Percentiles rank a stretch among this genome's conserved stretches.
These are phyloP conservation scores for Sporothrix luriei DNA, from an alignment of 2,329 filamentous ascomycete genomes.

Conservation along the genomic window DNA sequence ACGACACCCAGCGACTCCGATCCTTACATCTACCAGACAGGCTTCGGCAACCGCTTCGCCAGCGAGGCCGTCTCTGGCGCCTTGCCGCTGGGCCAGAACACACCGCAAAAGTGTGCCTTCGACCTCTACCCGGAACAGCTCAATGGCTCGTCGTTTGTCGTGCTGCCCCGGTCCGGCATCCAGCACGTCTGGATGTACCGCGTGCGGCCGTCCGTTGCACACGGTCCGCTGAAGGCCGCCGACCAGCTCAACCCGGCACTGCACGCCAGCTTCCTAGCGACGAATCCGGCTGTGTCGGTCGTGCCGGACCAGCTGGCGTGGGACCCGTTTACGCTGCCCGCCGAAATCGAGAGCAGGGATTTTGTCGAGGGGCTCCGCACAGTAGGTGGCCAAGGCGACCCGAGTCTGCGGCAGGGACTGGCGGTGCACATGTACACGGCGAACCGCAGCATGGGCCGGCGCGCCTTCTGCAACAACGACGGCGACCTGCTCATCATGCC, in stretches of 20 bases:
- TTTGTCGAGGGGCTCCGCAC: slow-evolving; percentile 54
- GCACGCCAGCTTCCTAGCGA: slow-evolving; percentile 50
- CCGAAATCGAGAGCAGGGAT: slow-evolving; percentile 40
- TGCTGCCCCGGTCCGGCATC: slow-evolving; percentile 39
- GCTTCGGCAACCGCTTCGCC: slow-evolving; percentile 57
- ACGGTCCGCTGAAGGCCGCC: slow-evolving; percentile 33
- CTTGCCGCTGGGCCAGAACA: slow-evolving; percentile 50
- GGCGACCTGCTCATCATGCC: slow-evolving; percentile 68
- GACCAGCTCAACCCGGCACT: slow-evolving; percentile 39
- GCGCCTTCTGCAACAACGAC: slow-evolving; percentile 59
- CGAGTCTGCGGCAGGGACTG: slow-evolving; percentile 52
- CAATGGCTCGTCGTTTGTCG: slow-evolving; percentile 46
- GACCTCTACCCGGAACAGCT: slow-evolving; percentile 52
- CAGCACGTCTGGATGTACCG: slow-evolving; percentile 44
- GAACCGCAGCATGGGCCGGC: slow-evolving; percentile 52
- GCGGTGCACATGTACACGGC: slow-evolving; percentile 53
- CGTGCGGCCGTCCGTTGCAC: slow-evolving; percentile 42
- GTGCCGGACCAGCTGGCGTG: slow-evolving; percentile 40
- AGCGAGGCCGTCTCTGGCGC: slow-evolving; percentile 52
- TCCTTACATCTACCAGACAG: slow-evolving; percentile 59
- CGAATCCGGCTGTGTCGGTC: slow-evolving; percentile 50
- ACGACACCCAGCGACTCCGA: slow-evolving; percentile 35
- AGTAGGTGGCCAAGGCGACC: slow-evolving; percentile 53
- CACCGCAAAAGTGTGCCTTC: slow-evolving; percentile 49
- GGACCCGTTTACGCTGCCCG: slow-evolving; percentile 46